Percentiles rank a stretch among this genome's conserved stretches.
Evolutionary conservation across 2,329 filamentous ascomycete genomes (phyloP).

Genomic region (Sporothrix pseudoabietina): DNA sequence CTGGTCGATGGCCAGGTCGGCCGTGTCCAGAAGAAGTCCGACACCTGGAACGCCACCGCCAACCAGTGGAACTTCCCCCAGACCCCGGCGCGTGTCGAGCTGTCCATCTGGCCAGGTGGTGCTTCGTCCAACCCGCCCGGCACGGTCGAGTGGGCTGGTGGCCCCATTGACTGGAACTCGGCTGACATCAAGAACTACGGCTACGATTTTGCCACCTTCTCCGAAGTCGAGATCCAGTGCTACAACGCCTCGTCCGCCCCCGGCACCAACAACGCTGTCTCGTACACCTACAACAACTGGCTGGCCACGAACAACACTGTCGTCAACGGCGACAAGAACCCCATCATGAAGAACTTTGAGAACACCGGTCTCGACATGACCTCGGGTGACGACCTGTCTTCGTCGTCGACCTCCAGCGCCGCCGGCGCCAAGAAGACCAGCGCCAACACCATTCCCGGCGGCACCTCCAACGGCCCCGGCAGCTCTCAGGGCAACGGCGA

Average conservation of each 20-base stretch:
- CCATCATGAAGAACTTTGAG: slow-evolving; percentile 74
- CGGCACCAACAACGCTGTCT: slow-evolving; percentile 68
- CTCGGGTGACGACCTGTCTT: slow-evolving; percentile 40
- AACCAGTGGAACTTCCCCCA: slow-evolving; percentile 88
- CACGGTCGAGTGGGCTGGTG: slow-evolving; percentile 90
- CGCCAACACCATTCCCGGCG: slow-evolving; percentile 39
- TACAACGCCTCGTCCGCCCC: slow-evolving; percentile 65
- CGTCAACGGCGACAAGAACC: slow-evolving; percentile 71
- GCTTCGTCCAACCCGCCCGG: slow-evolving; percentile 75
- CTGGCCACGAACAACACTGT: slow-evolving; percentile 75
- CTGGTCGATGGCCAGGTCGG: slow-evolving; percentile 77
- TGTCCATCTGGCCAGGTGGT: slow-evolving; percentile 96
- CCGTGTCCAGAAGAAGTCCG: slow-evolving; percentile 71
- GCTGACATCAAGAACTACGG: slow-evolving; percentile 76
- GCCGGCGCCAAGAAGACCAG: slow-evolving; percentile 30
- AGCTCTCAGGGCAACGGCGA: slow-evolving; percentile 32
- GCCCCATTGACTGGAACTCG: slow-evolving; percentile 82
- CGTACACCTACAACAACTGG: slow-evolving; percentile 73
- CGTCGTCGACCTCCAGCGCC: slow-evolving; percentile 27
- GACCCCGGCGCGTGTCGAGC: slow-evolving; percentile 84
- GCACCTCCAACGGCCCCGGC: slow-evolving; percentile 38
- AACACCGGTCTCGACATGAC: slow-evolving; percentile 79
- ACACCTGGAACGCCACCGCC: slow-evolving; percentile 83
- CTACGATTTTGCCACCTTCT: slow-evolving; percentile 85
- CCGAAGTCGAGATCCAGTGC: slow-evolving; percentile 80